Base-by-base conservation (phyloP, 2,329 filamentous ascomycete genomes). In the Chaetomium sp. region DNA sequence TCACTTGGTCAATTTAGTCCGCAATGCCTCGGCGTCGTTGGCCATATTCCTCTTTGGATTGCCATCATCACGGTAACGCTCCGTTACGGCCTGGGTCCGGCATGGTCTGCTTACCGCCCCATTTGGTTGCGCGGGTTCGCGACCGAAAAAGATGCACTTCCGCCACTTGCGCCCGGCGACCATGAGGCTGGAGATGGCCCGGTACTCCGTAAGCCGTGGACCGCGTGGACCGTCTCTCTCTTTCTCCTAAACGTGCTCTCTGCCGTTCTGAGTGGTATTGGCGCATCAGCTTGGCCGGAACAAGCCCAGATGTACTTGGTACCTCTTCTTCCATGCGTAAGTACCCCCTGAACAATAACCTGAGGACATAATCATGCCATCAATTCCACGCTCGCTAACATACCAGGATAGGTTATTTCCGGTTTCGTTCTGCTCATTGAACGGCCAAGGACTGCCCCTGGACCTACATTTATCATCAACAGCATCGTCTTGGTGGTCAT, bases 291-390 rank as follows among this genome's bases (percentile, higher is more conserved):
- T 8, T 61, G 52, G 55, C 54, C 50, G 6, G 50, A 44, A 7
- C 10, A 57, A 37, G 67, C 66, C 12, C 69, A 72, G 50, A 11
- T 61, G 64, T 59, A 59, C 64, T 41, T 68, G 51, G 66, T 66
- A 45, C 69, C 68, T 14, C 54, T 68, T 52, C 58, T 68, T 35
- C 74, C 70, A 48, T 73, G 66, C 66, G 72, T 73, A 67, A 65
- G 72, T 68, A 27, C 19, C 19, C 19, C 19, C 19, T 27, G 19
- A 27, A 27, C 19, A 27, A 27, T 27, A 27, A 27, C 19, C 19
- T 27, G 19, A 27, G 19, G 19, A 27, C 19, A 27, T 27, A 27
- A 27, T 27, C 19, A 27, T 27, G 19, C 19, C 19, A 27, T 27
- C 19, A 27, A 27, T 27, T 27, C 19, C 2, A 27, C 19, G 19